Base-by-base conservation (phyloP, 2,329 filamentous ascomycete species). In the Chaetothyriales sp. region DNA sequence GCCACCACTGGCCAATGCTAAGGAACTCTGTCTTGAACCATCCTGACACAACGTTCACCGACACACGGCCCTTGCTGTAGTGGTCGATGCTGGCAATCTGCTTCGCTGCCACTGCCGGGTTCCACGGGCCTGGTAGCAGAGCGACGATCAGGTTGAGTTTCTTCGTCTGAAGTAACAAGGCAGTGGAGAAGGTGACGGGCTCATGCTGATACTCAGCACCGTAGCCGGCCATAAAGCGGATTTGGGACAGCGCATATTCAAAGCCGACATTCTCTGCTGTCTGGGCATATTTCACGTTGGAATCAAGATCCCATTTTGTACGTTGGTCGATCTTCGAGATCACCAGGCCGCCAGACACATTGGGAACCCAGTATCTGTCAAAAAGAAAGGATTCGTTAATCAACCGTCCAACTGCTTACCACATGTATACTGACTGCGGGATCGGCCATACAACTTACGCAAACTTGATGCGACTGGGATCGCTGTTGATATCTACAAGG, bases 21-120 rank as follows among this genome's bases (percentile, higher is more conserved):
- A 69, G 71, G 54, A 77, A 77, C 61, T 77, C 74, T 49, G 69
- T 66, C 57, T 75, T 76, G 64, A 77, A 76, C 74, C 75, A 77
- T 2, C 75, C 75, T 1, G 69, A 73, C 0, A 77, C 75, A 1
- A 77, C 66, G 49, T 77, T 77, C 8, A 77, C 73, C 3, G 51
- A 37, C 18, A 53, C 47, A n/a, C 51, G 28, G 13, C 74, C 74
- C n/a, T 72, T 67, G 37, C 66, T 69, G 62, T 76, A 77, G 49
- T 76, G 66, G 59, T 77, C 74, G 49, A 77, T 76, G 48, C 69
- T 73, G 2, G 74, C 73, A 51, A 77, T 72, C 58, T 76, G 73
- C 62, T 77, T 77, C 10, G 74, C 74, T 10, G 71, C 74, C 0
- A 77, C 65, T 0, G 73, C 71, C 3, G 75, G 73, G 53, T 73